Conservation (phyloP, 108 stramenopile species). For the Cyclotella sp. region DNA sequence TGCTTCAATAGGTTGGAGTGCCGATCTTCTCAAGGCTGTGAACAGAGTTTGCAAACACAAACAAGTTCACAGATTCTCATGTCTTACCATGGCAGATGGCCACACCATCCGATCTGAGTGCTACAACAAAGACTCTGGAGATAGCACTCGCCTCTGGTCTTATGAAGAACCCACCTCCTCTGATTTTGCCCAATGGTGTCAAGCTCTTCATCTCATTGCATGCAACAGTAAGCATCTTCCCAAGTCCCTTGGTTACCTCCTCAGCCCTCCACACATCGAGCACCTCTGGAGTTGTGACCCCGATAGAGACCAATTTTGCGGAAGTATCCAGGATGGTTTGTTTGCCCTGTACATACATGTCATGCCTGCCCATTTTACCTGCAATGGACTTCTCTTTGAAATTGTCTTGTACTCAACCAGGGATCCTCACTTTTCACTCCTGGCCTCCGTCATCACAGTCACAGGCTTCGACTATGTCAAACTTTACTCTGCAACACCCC, state of each 20-base stretch:
- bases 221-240: background rate
- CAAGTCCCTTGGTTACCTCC: background rate
- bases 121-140: background rate
- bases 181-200: background rate
- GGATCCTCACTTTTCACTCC: background rate
- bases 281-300: too few relatives aligned
- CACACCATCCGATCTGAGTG: background rate
- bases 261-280: too few relatives aligned
- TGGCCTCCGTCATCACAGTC: background rate
- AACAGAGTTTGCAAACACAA: background rate
- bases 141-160: background rate
- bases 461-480: background rate
- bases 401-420: background rate
- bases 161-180: background rate
- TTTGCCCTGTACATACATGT: too few relatives aligned
- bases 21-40: background rate
- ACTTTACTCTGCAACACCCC: slow-evolving; percentile 4
- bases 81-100: background rate
- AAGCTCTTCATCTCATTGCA: background rate
- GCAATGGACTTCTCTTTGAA: too few relatives aligned
- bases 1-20: background rate
- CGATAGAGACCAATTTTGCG: too few relatives aligned
- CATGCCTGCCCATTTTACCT: too few relatives aligned
- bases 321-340: too few relatives aligned
- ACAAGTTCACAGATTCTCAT: background rate